These are phyloP conservation scores for Glarea lozoyensis DNA, from an alignment of 495 filamentous ascomycete genomes.

Conservation along the genomic window DNA sequence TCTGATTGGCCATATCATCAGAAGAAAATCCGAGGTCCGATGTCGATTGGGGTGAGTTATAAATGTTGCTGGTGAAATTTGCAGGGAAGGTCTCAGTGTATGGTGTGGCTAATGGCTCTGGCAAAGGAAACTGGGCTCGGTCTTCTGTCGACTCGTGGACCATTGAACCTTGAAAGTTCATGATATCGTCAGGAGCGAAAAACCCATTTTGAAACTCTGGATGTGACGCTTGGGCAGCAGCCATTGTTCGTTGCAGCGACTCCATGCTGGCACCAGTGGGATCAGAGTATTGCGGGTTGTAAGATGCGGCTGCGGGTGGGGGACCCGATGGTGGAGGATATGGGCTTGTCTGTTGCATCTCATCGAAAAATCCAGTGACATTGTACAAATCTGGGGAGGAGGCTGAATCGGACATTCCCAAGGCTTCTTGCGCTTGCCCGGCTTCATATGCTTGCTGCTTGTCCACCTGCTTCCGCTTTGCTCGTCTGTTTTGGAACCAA, in stretches of 20 bases:
- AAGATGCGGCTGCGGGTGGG: slow-evolving; percentile 15
- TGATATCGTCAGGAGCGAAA: slow-evolving; percentile 3
- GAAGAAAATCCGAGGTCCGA: slow-evolving; percentile 9
- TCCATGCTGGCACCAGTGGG: slow-evolving; percentile 17
- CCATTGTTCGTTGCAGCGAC: slow-evolving; percentile 20
- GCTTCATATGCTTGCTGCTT: slow-evolving; percentile 21
- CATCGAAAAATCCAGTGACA: slow-evolving; percentile 9
- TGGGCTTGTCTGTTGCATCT: slow-evolving; percentile 8
- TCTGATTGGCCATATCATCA: slow-evolving; percentile 4
- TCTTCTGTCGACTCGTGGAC: slow-evolving; percentile 7
- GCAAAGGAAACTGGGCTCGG: slow-evolving; percentile 17
- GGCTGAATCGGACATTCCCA: slow-evolving; percentile 17
- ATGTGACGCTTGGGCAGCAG: slow-evolving; percentile 13
- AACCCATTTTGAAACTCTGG: slow-evolving; percentile 11
- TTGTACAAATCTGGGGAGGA: slow-evolving; percentile 18
- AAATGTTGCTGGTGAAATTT: slow-evolving; percentile 8
- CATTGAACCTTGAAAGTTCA: slow-evolving; percentile 5
- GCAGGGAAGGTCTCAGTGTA: slow-evolving; percentile 11
- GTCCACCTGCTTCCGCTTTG: slow-evolving; percentile 23
- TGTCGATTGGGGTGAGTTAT: slow-evolving; percentile 5
- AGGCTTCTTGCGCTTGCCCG: slow-evolving; percentile 10
- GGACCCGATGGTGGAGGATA: slow-evolving; percentile 9
- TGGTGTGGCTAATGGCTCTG: slow-evolving; percentile 4
- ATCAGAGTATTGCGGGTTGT: slow-evolving; percentile 20
- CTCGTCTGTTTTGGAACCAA: slow-evolving; percentile 83